A percentile compares a stretch with the other conserved stretches of the same genome.
These are phyloP conservation scores for Eucalyptus microcorys DNA, from an alignment of 345 rosid genomes.

Conservation along the genomic window DNA sequence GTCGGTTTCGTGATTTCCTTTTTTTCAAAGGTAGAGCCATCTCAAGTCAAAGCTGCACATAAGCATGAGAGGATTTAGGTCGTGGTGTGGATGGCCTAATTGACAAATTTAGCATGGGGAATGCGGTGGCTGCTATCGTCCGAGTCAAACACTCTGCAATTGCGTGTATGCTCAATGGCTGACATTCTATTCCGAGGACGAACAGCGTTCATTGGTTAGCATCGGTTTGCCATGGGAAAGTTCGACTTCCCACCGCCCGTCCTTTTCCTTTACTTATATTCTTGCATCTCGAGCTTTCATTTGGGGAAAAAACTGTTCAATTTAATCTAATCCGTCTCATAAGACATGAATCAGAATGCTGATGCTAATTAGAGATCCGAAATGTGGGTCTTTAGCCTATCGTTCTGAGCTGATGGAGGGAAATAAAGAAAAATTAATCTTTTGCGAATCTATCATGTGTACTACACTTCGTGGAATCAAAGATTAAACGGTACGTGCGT, in stretches of 20 bases:
- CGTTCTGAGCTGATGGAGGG: not conserved
- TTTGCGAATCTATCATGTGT: not conserved
- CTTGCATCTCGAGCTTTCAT: not conserved
- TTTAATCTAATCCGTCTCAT: not conserved
- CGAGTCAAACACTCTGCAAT: conserved; percentile 1
- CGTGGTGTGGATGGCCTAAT: not conserved
- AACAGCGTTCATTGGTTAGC: not conserved
- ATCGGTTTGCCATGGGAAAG: not conserved
- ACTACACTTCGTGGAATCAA: not conserved
- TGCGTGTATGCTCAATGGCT: conserved; percentile 20
- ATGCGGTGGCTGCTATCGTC: not conserved
- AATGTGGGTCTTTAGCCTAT: not conserved
- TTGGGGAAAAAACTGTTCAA: not conserved
- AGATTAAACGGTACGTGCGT: not conserved
- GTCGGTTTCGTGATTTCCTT: not conserved
- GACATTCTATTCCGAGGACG: not conserved
- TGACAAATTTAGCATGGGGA: conserved; percentile 2
- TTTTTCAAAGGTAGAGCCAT: not conserved
- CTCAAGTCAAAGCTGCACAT: not conserved
- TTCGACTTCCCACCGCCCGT: not conserved
- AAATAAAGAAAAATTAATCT: not conserved
- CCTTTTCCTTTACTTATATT: not conserved
- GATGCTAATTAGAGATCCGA: not conserved
- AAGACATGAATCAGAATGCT: not conserved
- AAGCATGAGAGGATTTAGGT: not conserved